Evolutionary conservation across 257 asterid species (phyloP), one percentile per base, ranked within the genome.

Genomic region (Jasminum sambac): DNA sequence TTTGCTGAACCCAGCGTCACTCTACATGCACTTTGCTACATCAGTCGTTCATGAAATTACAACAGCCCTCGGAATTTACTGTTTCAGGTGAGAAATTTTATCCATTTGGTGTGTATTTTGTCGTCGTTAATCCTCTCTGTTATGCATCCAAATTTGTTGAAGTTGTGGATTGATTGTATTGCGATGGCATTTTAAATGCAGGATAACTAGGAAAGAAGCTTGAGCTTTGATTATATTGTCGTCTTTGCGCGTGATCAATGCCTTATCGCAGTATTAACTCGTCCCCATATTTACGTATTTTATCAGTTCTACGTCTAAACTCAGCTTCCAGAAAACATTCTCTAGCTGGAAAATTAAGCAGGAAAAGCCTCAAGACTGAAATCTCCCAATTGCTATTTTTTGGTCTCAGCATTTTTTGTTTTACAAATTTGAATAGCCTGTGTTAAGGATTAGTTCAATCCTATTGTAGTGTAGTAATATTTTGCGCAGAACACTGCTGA

Each of bases 151-250:
- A 30, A 1, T 30, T 30, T 4, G 36, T 30, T 1, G 36, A 30
- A 30, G 36, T 30, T 30, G 36, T 30, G 36, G 36, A 30, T 30
- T 30, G 36, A 30, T 30, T 17, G 46, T 75, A 62, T 43, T 65
- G 36, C 39, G 59, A 57, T 36, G 36, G 37, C 6, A 12, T 48
- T 69, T 71, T 62, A 9, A 43, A 72, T 84, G 77, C 89, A 92
- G 98, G 90, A 88, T 92, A 82, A 92, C 98, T 36, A 80, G 98
- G 79, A 89, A 92, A 81, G 96, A 92, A 85, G 98, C 98, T 23
- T 90, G 91, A 89, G 80, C 66, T 61, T 0, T 34, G 40, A 50
- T 46, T 16, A 11, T 26, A 11, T 17, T 58, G 17, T 60, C 43
- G 25, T 44, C 36, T 40, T 59, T 16, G 73, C 17, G 43, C 37